These are phyloP conservation scores for Botrytis fragariae DNA, from an alignment of 2,329 filamentous ascomycete species.

Conservation along the genomic window DNA sequence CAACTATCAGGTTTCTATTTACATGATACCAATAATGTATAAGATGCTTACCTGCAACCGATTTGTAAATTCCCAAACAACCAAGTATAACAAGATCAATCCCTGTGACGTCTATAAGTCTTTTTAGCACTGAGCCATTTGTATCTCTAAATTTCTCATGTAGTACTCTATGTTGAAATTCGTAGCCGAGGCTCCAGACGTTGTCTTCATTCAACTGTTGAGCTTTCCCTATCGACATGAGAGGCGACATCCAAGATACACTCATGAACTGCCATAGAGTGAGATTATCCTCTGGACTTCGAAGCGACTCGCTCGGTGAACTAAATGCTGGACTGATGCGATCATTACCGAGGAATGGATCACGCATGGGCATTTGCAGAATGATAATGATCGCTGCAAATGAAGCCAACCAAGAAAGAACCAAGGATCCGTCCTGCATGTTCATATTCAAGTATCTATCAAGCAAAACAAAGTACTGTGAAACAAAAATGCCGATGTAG, in stretches of 20 bases:
- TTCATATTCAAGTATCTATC: conserved; percentile 35
- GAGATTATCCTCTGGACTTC: conserved; percentile 76
- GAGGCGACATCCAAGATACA: conserved; percentile 76
- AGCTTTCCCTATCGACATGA: conserved; percentile 63
- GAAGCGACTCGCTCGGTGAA: conserved; percentile 56
- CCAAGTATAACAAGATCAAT: conserved; percentile 65
- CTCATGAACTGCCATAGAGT: conserved; percentile 81
- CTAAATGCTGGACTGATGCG: conserved; percentile 60
- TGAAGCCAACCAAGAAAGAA: conserved; percentile 43
- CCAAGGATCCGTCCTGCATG: conserved; percentile 22
- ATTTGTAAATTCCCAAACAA: conserved; percentile 60
- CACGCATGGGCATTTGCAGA: conserved; percentile 67
- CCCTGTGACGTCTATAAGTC: conserved; percentile 73
- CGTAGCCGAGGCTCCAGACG: conserved; percentile 75
- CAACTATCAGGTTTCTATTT: neutral
- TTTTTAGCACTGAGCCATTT: conserved; percentile 66
- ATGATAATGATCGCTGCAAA: conserved; percentile 52
- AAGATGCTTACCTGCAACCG: conserved; percentile 47
- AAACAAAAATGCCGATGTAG: conserved; percentile 28
- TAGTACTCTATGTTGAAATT: conserved; percentile 76
- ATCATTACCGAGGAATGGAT: conserved; percentile 51
- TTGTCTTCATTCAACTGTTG: conserved; percentile 73
- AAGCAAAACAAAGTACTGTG: conserved; percentile 32
- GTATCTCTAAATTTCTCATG: conserved; percentile 73
- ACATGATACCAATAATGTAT: neutral